These are phyloP conservation scores for Fusarium dimerum DNA, from an alignment of 2,329 filamentous ascomycete species.

Conservation along the genomic window DNA sequence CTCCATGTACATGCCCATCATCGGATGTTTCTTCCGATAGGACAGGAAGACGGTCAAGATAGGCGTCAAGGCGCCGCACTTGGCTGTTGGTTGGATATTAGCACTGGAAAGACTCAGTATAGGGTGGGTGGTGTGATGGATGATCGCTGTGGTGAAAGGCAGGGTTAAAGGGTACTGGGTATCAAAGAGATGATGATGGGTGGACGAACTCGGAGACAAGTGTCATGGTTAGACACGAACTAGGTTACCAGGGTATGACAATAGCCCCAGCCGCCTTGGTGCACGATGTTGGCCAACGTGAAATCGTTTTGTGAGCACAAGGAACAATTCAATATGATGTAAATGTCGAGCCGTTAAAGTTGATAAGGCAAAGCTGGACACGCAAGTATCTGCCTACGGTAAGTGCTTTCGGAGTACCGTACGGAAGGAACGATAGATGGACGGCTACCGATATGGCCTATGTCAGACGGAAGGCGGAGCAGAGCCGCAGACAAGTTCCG, in stretches of 20 bases:
- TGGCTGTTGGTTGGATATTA: conserved; percentile 44
- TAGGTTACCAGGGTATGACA: conserved; percentile 14
- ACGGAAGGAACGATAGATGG: too few species aligned
- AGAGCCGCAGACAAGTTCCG: conserved; percentile 13
- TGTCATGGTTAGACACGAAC: conserved; percentile 24
- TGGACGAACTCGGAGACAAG: conserved; percentile 33
- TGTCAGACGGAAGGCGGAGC: conserved; percentile 2
- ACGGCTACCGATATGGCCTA: too few species aligned
- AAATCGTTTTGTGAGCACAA: background rate
- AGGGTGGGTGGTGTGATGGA: conserved; percentile 1
- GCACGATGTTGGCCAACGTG: conserved; percentile 18
- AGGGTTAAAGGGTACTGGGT: conserved; percentile 1
- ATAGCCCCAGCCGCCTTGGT: conserved; percentile 9
- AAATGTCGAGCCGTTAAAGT: background rate
- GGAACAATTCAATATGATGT: conserved; percentile 2
- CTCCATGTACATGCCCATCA: conserved; percentile 40
- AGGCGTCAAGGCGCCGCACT: conserved; percentile 63
- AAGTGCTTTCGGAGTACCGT: too few species aligned
- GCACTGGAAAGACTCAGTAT: conserved; percentile 7
- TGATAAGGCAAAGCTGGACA: background rate
- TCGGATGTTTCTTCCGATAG: conserved; percentile 43
- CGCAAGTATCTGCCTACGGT: conserved; percentile 1
- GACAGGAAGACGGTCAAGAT: conserved; percentile 61
- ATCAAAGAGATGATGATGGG: conserved; percentile 12
- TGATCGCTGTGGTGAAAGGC: background rate